Evolutionary conservation across 306 rosid species (phyloP), one percentile per base, ranked within the genome.

Genomic region (Arachis stenosperma): DNA sequence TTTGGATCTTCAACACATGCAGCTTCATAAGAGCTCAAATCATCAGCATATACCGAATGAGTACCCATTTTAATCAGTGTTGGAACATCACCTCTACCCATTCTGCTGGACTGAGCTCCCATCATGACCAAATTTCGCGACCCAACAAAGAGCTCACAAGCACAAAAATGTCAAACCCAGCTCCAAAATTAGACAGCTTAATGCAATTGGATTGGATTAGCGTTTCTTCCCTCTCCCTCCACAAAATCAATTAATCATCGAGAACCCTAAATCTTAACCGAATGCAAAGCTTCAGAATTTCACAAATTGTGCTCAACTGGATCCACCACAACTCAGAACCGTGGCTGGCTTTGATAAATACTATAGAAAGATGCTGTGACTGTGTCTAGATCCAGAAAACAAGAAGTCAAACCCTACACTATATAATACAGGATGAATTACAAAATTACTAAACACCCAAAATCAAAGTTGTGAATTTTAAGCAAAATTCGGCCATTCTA

Each of bases 81-180:
- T 51, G 84, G 63, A 36, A 75, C 83, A 66, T 78, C 70, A 56
- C 27, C 73, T 17, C 41, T 61, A 48, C 55, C 43, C 55, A 5
- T 78, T 79, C 91, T 94, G 70, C 97, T 86, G 57, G 79, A 75
- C 47, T 81, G 87, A 33, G 89, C 79, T 68, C 98, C 98, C 97
- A 94, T 88, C 89, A 88, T 78, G 46, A 12, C 59, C 64, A 64
- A 72, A 6, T 82, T 72, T 39, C 43, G 15, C 37, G 29, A 9
- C 61, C 61, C 46, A 57, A 71, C 48, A 40, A 3, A 36, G 4
- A 65, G 50, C 69, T 69, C 10, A 66, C 27, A 61, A 72, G 13
- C 73, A 66, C 66, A 50, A 51, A 46, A 70, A 29, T 10, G 69
- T 42, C 2, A 73, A 50, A 50, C 33, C 77, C 46, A 70, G 40